These are phyloP conservation scores for Diplodia intermedia DNA, from an alignment of 2,329 filamentous ascomycete genomes.

Conservation along the genomic window DNA sequence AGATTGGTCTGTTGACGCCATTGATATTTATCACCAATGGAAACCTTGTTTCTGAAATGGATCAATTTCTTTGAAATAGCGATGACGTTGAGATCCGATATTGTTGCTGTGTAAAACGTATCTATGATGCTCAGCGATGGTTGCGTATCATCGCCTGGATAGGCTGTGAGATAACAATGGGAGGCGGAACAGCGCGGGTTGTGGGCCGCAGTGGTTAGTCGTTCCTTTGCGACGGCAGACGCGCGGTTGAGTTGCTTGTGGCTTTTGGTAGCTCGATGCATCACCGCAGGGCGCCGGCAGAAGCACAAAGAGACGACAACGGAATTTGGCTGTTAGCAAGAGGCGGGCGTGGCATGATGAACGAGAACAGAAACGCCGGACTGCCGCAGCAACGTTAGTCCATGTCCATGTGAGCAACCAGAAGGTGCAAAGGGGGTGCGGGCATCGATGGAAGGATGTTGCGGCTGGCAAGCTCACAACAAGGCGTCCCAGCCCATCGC, in stretches of 20 bases:
- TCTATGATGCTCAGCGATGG: too few relatives aligned
- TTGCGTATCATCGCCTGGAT: background rate
- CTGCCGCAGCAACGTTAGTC: background rate
- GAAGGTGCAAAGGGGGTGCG: background rate
- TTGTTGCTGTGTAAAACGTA: background rate
- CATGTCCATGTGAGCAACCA: slow-evolving; percentile 3
- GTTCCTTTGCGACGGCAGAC: background rate
- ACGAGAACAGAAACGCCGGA: background rate
- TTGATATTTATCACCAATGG: background rate
- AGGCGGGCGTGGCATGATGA: background rate
- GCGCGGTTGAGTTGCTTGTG: background rate
- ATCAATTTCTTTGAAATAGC: too few relatives aligned
- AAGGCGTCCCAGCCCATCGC: slow-evolving; percentile 1
- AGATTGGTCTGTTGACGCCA: slow-evolving; percentile 2
- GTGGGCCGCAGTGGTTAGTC: background rate
- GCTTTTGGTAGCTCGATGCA: background rate
- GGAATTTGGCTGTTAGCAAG: background rate
- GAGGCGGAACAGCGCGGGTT: background rate
- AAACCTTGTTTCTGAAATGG: background rate
- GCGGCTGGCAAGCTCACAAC: background rate
- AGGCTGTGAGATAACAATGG: background rate
- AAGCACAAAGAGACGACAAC: background rate
- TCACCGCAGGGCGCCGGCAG: background rate
- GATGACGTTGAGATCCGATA: background rate
- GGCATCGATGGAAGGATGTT: background rate